Conservation (phyloP, 495 filamentous ascomycete species). For the Cairneyella variabilis region DNA sequence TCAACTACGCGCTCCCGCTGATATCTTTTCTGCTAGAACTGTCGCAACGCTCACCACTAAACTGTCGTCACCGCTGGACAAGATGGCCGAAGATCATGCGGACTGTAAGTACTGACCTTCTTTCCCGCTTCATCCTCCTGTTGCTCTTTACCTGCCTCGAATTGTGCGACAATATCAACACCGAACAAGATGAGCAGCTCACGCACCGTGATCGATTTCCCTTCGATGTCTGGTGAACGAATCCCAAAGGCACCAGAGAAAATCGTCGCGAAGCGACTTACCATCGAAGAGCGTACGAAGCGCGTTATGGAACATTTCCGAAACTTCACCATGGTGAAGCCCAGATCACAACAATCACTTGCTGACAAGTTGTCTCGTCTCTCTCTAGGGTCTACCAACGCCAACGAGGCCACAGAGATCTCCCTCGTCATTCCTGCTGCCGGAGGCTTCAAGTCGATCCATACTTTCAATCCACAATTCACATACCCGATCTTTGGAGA, state of each 20-base stretch:
- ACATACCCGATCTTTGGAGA: constrained; percentile 93
- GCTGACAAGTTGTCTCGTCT: too few relatives aligned
- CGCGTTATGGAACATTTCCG: too few relatives aligned
- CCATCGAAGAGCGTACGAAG: too few relatives aligned
- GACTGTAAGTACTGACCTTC: constrained; percentile 19
- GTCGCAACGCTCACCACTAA: neutral
- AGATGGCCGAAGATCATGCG: constrained; percentile 22
- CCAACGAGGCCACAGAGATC: constrained; percentile 71
- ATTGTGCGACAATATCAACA: too few relatives aligned
- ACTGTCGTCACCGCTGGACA: neutral
- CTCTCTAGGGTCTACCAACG: constrained; percentile 64
- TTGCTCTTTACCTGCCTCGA: too few relatives aligned
- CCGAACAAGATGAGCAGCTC: too few relatives aligned
- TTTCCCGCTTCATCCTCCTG: neutral
- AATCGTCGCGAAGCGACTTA: too few relatives aligned
- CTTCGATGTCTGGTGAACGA: too few relatives aligned
- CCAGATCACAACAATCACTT: too few relatives aligned
- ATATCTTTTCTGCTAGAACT: neutral
- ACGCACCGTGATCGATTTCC: too few relatives aligned
- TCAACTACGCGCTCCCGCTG: neutral
- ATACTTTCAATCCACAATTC: constrained; percentile 76
- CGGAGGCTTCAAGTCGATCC: constrained; percentile 51
- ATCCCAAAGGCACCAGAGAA: too few relatives aligned
- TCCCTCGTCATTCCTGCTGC: constrained; percentile 60
- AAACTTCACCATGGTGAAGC: too few relatives aligned